phyloP scores from a whole-genome alignment of 1,139 yeast genomes.

The Nakaseomyces delphensis region DNA sequence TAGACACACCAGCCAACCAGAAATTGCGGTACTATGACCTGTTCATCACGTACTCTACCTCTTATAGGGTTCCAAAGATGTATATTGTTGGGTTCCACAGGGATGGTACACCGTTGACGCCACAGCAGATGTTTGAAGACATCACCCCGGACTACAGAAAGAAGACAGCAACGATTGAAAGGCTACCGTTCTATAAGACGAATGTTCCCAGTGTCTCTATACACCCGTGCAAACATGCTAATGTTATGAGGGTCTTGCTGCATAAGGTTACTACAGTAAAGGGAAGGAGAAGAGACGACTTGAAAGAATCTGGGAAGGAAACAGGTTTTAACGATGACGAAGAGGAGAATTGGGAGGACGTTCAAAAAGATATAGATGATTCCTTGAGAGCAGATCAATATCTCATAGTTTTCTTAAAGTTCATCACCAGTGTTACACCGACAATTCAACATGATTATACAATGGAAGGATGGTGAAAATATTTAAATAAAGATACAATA shows the following conservation, averaged over 20 bases:
- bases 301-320: conserved; percentile 18
- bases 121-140: conserved; percentile 90
- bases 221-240: conserved; percentile 94
- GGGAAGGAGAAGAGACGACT: conserved; percentile 34
- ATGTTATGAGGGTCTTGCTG: conserved; percentile 84
- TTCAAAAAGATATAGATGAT: conserved; percentile 35
- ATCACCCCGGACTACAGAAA: conserved; percentile 85
- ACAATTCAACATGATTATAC: conserved; percentile 96
- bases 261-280: conserved; percentile 49
- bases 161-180: conserved; percentile 93
- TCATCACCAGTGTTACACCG: conserved; percentile 94
- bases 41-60: conserved; percentile 85
- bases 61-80: conserved; percentile 92
- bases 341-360: conserved; percentile 34
- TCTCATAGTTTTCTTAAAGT: conserved; percentile 77
- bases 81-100: conserved; percentile 81
- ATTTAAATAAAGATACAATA: not conserved
- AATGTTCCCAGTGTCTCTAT: conserved; percentile 74
- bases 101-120: conserved; percentile 78
- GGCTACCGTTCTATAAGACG: conserved; percentile 72
- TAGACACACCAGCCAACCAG: conserved; percentile 31
- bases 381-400: conserved; percentile 84
- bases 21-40: conserved; percentile 64
- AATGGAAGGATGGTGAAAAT: conserved; percentile 64
- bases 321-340: conserved; percentile 35